A percentile compares a stretch with the other conserved stretches of the same genome.
Conservation (phyloP, 345 rosid genomes). For the Nephelium lappaceum region DNA sequence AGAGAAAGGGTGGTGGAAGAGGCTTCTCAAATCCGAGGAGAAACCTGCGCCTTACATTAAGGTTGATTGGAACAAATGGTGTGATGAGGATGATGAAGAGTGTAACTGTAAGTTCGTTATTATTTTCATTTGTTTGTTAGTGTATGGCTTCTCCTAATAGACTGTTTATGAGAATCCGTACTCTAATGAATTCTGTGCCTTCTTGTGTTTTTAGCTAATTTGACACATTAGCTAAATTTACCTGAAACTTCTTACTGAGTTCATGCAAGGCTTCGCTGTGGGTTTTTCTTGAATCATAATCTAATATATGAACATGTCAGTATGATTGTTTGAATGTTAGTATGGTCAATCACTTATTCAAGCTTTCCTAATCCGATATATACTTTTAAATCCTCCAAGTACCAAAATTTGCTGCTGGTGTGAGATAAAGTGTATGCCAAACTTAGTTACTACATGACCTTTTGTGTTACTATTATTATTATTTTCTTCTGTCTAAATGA, state of each 20-base stretch:
- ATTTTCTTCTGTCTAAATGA: not conserved
- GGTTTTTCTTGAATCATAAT: not conserved
- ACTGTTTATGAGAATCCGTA: not conserved
- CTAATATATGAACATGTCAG: not conserved
- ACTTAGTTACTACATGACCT: not conserved
- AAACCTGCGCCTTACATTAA: slow-evolving; percentile 98
- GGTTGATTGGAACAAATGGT: slow-evolving; percentile 99
- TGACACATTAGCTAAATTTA: not conserved
- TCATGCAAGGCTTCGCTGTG: not conserved
- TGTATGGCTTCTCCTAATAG: not conserved
- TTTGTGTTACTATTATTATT: not conserved
- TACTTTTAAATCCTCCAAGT: not conserved
- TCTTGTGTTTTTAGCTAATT: not conserved
- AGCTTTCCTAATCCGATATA: not conserved
- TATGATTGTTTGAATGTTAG: not conserved
- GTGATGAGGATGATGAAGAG: slow-evolving; percentile 93
- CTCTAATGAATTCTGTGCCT: not conserved
- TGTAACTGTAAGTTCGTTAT: slow-evolving; percentile 53
- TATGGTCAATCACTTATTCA: not conserved
- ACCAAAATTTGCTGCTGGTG: no score
- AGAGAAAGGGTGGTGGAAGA: slow-evolving; percentile 94
- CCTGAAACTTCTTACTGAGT: not conserved
- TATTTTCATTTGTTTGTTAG: not conserved
- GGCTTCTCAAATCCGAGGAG: slow-evolving; percentile 75
- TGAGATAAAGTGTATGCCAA: not conserved